Base-by-base conservation (phyloP, 495 filamentous ascomycete genomes). In the Daldinia grandis region DNA sequence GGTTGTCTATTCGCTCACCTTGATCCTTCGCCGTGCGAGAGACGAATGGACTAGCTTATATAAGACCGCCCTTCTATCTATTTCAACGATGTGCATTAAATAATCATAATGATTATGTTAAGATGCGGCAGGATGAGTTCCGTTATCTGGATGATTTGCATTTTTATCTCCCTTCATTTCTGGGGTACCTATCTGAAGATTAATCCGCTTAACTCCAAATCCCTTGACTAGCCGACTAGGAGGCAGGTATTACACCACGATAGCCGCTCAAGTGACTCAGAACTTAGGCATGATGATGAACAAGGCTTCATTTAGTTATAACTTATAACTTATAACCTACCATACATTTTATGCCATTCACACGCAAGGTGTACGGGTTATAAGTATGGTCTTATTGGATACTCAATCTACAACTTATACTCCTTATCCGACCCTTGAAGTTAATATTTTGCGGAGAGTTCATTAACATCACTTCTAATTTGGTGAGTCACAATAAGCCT, bases 1-100 rank as follows among this genome's bases (percentile, higher is more conserved):
- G 15, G 21, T 38, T 56, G 35, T 40, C 14, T 53, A 64, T 64
- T 64, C 38, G 56, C 19, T 64, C n/a, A 61, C 24, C 49, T 64
- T 49, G 37, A 55, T 60, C 49, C 50, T 64, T 59, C 60, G 27
- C 42, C 38, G n/a, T 50, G 19, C 58, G 19, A 56, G 30, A 53
- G 17, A 30, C 30, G 27, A 56, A 53, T 28, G 7, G 14, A 30
- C 25, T 30, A 25, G 49, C 17, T 24, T 47, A 12, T 47, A 21
- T 47, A 12, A 47, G 7, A 47, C 12, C 9, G 17, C 9, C 6
- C 9, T 21, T 47, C 42, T 47, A 47, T 47, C 24, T 47, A 24
- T 47, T 47, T 47, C 9, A 47, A 12, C 42, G 0, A 24, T 14
- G 42, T 10, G 42, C 19, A 47, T 47, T 47, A 24, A 21, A 12